phyloP scores from a whole-genome alignment of 2,329 filamentous ascomycete genomes.

The Ophiostoma himal-ulmi region DNA sequence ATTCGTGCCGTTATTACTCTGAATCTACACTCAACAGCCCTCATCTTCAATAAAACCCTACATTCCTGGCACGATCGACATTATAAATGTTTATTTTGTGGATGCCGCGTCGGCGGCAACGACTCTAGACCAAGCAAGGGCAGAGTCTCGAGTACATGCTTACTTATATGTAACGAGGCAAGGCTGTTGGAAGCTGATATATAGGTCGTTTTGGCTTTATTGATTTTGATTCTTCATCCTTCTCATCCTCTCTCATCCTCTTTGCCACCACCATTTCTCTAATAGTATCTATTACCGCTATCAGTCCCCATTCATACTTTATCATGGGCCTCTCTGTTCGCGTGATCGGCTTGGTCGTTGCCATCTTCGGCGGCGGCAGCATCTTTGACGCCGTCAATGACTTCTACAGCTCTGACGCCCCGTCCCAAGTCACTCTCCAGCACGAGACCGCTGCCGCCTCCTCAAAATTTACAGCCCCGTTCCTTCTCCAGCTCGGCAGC shows the following conservation, averaged over 20 bases:
- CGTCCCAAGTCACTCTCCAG: neutral
- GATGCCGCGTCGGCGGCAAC: neutral
- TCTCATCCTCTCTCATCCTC: neutral
- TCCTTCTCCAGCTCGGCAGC: slow-evolving; percentile 10
- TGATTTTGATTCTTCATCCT: neutral
- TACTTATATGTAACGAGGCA: neutral
- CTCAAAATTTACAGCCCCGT: neutral
- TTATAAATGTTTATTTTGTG: neutral
- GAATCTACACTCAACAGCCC: too few species aligned
- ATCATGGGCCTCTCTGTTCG: neutral
- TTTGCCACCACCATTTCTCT: neutral
- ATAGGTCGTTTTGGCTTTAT: neutral
- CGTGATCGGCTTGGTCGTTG: neutral
- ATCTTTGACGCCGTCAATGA: neutral
- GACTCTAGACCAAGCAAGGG: neutral
- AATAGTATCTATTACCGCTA: neutral
- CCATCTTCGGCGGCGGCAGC: slow-evolving; percentile 7
- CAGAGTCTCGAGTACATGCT: neutral
- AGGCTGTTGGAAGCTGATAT: neutral
- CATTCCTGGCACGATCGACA: neutral
- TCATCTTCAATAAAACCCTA: neutral
- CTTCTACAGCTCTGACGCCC: neutral
- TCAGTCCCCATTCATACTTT: neutral
- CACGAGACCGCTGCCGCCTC: neutral
- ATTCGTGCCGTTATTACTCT: neutral